Evolutionary conservation across 2,329 filamentous ascomycete species (phyloP), one percentile per base, ranked within the genome.

Genomic region (Aspergillus quadrilineatus): DNA sequence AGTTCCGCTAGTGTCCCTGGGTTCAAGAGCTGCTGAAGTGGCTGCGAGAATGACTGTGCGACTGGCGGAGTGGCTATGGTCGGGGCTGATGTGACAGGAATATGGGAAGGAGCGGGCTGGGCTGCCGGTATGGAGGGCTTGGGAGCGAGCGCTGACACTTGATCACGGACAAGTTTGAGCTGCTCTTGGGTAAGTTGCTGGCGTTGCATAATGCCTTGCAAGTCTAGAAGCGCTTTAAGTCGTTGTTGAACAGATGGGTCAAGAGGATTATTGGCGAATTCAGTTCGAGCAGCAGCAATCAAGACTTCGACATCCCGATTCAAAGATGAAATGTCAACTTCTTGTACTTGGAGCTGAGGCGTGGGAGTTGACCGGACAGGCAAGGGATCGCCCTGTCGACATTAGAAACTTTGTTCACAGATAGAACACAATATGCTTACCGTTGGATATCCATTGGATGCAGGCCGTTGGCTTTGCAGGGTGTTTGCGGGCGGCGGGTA

Each of bases 241-340:
- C 89, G 90, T 69, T 85, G 87, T 72, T 90, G 88, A 70, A 90
- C 82, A 75, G 85, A 84, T 75, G 81, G 76, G 79, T 96, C 89
- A 79, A 87, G 84, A 59, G 89, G 88, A 72, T 87, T 90, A 63
- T 84, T 84, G 63, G 88, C 86, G 77, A 90, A 89, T 68, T 92
- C 88, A 63, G 82, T 81, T 76, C 88, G 88, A 63, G 88, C 87
- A 64, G 84, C 84, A 68, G 82, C 76, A 72, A 96, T 90, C 66
- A 96, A 80, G 68, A 84, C 85, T 67, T 89, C 85, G 72, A 97
- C 87, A 77, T 97, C 92, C 78, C 83, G 84, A 76, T 90, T 91
- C 73, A 97, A 81, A 69, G 85, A 84, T 69, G 89, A 87, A 79
- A 89, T 79, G 77, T 85, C 75, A 50, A 77, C 69, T 47, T 73